Percentiles rank a stretch among this genome's conserved stretches.
phyloP scores from a whole-genome alignment of 169 alveolate genomes.

The Plasmodium vinckei region DNA sequence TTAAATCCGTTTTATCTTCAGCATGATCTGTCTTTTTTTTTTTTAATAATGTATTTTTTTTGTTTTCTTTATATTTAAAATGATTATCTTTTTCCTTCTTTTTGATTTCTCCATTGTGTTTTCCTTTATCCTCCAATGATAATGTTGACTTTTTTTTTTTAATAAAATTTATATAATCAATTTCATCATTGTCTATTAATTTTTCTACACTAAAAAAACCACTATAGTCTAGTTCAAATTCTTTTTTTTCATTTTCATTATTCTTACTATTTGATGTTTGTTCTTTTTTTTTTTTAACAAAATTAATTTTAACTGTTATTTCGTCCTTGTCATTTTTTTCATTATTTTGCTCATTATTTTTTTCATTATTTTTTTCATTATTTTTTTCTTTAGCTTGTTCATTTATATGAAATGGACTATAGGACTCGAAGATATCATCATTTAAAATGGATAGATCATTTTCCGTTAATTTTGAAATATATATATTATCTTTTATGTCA shows the following conservation, averaged over 20 bases:
- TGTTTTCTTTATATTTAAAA: neutral
- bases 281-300: slow-evolving; percentile 7
- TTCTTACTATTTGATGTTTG: neutral
- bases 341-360: neutral
- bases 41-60: slow-evolving; percentile 12
- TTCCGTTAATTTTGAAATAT: slow-evolving; percentile 27
- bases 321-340: neutral
- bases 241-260: slow-evolving; percentile 18
- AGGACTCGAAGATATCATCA: slow-evolving; percentile 40
- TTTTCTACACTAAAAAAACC: slow-evolving; percentile 40
- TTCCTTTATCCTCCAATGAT: neutral
- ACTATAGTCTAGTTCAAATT: slow-evolving; percentile 58
- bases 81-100: neutral
- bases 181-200: slow-evolving; percentile 1
- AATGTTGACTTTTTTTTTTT: neutral
- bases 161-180: neutral
- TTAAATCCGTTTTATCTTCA: too few relatives aligned
- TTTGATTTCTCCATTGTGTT: neutral
- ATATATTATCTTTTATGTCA: slow-evolving; percentile 28
- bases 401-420: neutral
- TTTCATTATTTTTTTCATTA: neutral
- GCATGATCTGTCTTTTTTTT: neutral
- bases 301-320: slow-evolving; percentile 17
- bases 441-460: slow-evolving; percentile 16
- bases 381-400: neutral